Conservation (phyloP, 2,329 filamentous ascomycete species). For the Xenoacremonium recifei region DNA sequence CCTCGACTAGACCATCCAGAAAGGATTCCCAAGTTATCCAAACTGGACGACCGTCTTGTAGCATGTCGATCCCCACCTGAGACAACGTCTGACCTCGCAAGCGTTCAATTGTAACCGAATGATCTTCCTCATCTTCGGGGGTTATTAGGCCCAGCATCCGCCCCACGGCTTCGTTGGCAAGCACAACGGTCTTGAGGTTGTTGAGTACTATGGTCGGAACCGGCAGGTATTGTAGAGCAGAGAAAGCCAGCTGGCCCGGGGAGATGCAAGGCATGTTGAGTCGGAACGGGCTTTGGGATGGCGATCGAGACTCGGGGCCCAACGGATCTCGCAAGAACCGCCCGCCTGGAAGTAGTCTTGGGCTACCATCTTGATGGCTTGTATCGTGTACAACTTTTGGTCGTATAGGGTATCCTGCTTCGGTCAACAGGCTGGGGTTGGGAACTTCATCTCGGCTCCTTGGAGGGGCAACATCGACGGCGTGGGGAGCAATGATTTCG, state of each 20-base stretch:
- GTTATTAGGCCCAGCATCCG: slow-evolving; percentile 61
- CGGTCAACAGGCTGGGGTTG: no score
- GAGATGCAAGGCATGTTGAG: slow-evolving; percentile 47
- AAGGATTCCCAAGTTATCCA: slow-evolving; percentile 61
- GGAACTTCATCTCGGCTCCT: slow-evolving; percentile 12
- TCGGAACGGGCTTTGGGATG: slow-evolving; percentile 37
- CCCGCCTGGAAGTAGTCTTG: slow-evolving; percentile 22
- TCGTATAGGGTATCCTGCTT: slow-evolving; percentile 11
- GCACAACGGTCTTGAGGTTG: slow-evolving; percentile 64
- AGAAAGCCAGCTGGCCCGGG: slow-evolving; percentile 58
- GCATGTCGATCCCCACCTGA: slow-evolving; percentile 70
- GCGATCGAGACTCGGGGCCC: slow-evolving; percentile 27
- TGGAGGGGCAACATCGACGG: slow-evolving; percentile 20
- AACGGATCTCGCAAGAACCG: slow-evolving; percentile 36
- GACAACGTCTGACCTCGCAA: slow-evolving; percentile 65
- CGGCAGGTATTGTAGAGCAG: slow-evolving; percentile 71
- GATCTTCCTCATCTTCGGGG: slow-evolving; percentile 40
- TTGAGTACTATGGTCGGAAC: slow-evolving; percentile 70
- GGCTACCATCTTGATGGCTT: slow-evolving; percentile 22
- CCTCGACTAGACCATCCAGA: slow-evolving; percentile 50
- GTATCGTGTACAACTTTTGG: slow-evolving; percentile 18
- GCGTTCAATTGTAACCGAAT: slow-evolving; percentile 51
- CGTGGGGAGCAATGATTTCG: slow-evolving; percentile 17
- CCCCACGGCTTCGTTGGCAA: slow-evolving; percentile 76
- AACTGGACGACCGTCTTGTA: slow-evolving; percentile 63